These are phyloP conservation scores for Metschnikowia gelsemii DNA, from an alignment of 805 yeast species.

Conservation along the genomic window DNA sequence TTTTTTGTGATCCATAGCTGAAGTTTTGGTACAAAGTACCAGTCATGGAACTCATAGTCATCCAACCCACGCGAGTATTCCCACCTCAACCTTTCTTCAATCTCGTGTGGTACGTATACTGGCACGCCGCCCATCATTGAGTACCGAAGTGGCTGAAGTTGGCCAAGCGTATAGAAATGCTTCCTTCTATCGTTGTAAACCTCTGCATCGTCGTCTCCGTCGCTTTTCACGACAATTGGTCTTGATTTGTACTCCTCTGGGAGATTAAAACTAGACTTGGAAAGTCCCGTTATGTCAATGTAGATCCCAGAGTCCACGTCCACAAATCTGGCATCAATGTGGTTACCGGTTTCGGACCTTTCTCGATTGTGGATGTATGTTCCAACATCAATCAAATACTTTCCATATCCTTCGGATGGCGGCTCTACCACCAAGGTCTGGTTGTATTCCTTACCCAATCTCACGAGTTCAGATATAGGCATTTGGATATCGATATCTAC, in stretches of 20 bases:
- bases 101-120: constrained; percentile 18
- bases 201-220: constrained; percentile 12
- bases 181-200: constrained; percentile 22
- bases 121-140: constrained; percentile 23
- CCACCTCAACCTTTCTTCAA: constrained; percentile 20
- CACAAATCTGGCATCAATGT: constrained; percentile 20
- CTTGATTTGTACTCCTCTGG: constrained; percentile 16
- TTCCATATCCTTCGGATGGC: constrained; percentile 23
- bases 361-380: constrained; percentile 21
- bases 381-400: constrained; percentile 22
- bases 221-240: constrained; percentile 14
- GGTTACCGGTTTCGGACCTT: constrained; percentile 14
- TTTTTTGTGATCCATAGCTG: constrained; percentile 23
- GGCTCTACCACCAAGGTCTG: constrained; percentile 21
- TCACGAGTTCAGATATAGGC: constrained; percentile 16
- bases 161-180: constrained; percentile 21
- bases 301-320: constrained; percentile 21
- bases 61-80: constrained; percentile 22
- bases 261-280: constrained; percentile 14
- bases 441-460: constrained; percentile 12
- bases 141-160: constrained; percentile 22
- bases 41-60: constrained; percentile 10
- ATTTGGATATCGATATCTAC: constrained; percentile 20
- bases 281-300: constrained; percentile 20
- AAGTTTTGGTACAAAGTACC: constrained; percentile 21